These are phyloP conservation scores for Leishmania braziliensis DNA, from an alignment of 208 protist genomes.

Conservation along the genomic window DNA sequence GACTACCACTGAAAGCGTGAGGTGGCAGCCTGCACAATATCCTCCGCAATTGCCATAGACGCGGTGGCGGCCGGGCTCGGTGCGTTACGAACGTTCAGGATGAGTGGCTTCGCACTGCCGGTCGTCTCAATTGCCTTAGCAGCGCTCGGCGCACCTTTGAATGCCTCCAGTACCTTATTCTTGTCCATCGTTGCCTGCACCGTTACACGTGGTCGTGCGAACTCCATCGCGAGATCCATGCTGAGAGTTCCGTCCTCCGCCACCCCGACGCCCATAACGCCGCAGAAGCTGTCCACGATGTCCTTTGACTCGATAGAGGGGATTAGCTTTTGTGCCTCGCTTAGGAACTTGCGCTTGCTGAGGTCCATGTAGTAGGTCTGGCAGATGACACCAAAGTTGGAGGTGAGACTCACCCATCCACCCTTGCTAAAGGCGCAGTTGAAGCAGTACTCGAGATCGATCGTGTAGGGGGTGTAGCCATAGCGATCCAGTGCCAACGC, in stretches of 20 bases:
- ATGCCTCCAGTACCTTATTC: constrained; percentile 48
- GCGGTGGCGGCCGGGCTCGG: constrained; percentile 88
- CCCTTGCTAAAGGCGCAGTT: constrained; percentile 72
- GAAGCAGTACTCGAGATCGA: constrained; percentile 75
- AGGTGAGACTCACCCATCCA: constrained; percentile 65
- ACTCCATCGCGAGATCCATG: constrained; percentile 81
- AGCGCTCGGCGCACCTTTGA: constrained; percentile 21
- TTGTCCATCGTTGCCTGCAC: constrained; percentile 43
- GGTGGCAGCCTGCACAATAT: constrained; percentile 68
- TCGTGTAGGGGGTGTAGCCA: constrained; percentile 84
- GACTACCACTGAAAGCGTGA: constrained; percentile 68
- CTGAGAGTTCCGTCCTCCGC: constrained; percentile 52
- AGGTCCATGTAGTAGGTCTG: constrained; percentile 76
- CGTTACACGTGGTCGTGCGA: constrained; percentile 58
- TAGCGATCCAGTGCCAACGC: constrained; percentile 71
- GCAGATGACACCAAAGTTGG: constrained; percentile 56
- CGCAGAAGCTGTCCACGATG: constrained; percentile 74
- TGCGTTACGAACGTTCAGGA: constrained; percentile 91
- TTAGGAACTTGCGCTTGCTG: constrained; percentile 57
- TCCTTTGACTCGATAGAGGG: constrained; percentile 65
- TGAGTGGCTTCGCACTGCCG: constrained; percentile 41
- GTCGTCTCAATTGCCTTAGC: not conserved
- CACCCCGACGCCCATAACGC: constrained; percentile 77
- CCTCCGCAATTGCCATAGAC: constrained; percentile 86
- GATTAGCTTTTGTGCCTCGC: constrained; percentile 72